These are phyloP conservation scores for Xylaria telfairii DNA, from an alignment of 495 filamentous ascomycete species.

Conservation along the genomic window DNA sequence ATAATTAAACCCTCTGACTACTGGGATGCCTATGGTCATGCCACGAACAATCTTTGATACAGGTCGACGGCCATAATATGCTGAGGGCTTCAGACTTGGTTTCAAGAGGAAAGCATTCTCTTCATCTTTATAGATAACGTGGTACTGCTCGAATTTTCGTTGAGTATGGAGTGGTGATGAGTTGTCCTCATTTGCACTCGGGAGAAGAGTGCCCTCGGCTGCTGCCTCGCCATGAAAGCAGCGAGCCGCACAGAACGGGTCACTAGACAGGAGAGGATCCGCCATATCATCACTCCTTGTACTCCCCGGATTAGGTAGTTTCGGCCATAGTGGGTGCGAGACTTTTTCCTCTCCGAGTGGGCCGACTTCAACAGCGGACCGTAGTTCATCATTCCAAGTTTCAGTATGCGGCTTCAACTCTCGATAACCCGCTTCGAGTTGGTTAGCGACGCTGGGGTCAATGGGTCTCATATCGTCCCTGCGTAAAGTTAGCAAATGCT, in stretches of 20 bases:
- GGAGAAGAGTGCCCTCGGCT: conserved; percentile 55
- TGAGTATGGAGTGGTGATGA: conserved; percentile 36
- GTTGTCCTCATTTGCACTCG: conserved; percentile 47
- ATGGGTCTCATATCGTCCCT: conserved; percentile 88
- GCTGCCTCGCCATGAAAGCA: conserved; percentile 63
- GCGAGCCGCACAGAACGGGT: conserved; percentile 60
- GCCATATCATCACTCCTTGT: conserved; percentile 42
- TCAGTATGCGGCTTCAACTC: conserved; percentile 89
- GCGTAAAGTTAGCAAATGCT: conserved; percentile 23
- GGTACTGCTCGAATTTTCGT: conserved; percentile 67
- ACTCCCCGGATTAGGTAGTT: conserved; percentile 47
- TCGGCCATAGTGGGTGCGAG: conserved; percentile 79
- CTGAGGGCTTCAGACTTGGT: conserved; percentile 78
- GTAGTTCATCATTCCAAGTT: conserved; percentile 92
- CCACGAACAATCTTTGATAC: conserved; percentile 86
- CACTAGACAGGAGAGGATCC: conserved; percentile 58
- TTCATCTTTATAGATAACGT: conserved; percentile 82
- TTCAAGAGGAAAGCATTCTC: conserved; percentile 79
- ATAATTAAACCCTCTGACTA: conserved; percentile 85
- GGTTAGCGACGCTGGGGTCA: conserved; percentile 86
- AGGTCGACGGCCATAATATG: conserved; percentile 77
- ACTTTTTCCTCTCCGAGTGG: conserved; percentile 91
- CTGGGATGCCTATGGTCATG: conserved; percentile 78
- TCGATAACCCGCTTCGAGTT: conserved; percentile 84
- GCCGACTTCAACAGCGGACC: conserved; percentile 89